Evolutionary conservation across 768 basidiomycete genomes (phyloP), one percentile per base, ranked within the genome.

Genomic region (Lentinus brumalis): DNA sequence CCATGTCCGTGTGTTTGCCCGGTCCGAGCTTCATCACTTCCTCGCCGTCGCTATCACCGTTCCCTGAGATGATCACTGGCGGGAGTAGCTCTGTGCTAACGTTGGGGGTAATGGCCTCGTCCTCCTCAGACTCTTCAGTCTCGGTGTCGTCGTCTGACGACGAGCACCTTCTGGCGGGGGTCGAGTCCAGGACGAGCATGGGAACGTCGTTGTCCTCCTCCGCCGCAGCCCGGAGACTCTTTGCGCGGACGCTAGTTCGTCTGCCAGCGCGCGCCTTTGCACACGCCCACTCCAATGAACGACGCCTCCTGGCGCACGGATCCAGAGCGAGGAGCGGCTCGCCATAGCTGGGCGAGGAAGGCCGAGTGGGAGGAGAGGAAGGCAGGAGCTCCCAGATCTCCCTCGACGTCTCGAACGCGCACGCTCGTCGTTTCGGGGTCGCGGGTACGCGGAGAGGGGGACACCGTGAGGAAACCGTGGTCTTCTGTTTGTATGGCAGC

Each of bases 251-350:
- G 7, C 35, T 55, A 21, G 50, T 30, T 42, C 59, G 62, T 29
- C 64, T 58, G 7, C 63, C 75, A 51, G 70, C 71, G 57, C 78
- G 73, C 50, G 73, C 76, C 30, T 75, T 76, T 47, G 87, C 87
- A 72, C 88, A 91, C 0, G 88, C 88, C 87, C 87, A 90, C 67
- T 91, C 89, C 57, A 91, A 75, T 12, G 88, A 87, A 32, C 79
- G 79, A 26, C 81, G 77, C 18, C 75, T 75, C 65, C 80, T 79
- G 38, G 73, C 57, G 11, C 77, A 75, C 42, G 78, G 76, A 21
- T 78, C 79, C 53, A 82, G 80, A 29, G 80, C 79, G 4, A 70
- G 60, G 6, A 70, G 56, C 63, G 83, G 46, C 81, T 81, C 57
- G 76, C 74, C 2, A 77, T 73, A 15, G 12, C 70, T 72, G 0